A percentile compares a stretch with the other conserved stretches of the same genome.
phyloP scores from a whole-genome alignment of 805 yeast species.

The Metschnikowia lachancei region DNA sequence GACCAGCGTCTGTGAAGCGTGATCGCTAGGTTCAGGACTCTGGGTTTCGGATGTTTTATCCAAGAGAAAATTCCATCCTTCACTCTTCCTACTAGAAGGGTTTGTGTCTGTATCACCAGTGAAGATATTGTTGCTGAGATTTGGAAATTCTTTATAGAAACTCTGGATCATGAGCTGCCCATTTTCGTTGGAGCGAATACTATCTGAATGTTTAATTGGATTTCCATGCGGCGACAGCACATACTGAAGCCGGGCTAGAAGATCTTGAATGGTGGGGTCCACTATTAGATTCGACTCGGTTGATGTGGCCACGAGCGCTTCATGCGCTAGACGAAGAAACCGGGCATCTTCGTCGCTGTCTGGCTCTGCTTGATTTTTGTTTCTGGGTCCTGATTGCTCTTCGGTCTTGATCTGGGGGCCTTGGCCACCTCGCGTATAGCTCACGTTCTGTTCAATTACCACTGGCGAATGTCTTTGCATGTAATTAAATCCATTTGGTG shows the following conservation, averaged over 20 bases:
- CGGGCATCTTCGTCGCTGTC: conserved; percentile 47
- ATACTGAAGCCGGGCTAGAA: conserved; percentile 58
- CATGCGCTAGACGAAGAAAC: conserved; percentile 58
- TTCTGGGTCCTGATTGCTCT: not conserved
- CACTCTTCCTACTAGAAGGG: conserved; percentile 21
- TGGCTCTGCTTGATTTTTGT: not conserved
- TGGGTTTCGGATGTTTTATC: conserved; percentile 7
- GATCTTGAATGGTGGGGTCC: conserved; percentile 62
- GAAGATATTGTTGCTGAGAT: conserved; percentile 42
- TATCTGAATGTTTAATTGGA: conserved; percentile 32
- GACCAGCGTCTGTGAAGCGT: not conserved
- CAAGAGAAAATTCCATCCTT: conserved; percentile 35
- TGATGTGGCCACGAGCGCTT: conserved; percentile 55
- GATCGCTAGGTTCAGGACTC: conserved; percentile 4
- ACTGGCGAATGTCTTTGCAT: conserved; percentile 23
- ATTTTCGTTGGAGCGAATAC: conserved; percentile 35
- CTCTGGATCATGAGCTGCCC: conserved; percentile 44
- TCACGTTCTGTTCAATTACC: conserved; percentile 22
- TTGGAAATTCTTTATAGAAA: conserved; percentile 43
- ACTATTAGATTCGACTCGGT: conserved; percentile 41
- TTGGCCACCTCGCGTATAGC: conserved; percentile 19
- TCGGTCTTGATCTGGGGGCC: not conserved
- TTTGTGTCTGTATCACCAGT: conserved; percentile 12
- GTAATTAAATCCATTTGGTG: conserved; percentile 16
- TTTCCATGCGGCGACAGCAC: conserved; percentile 60